Evolutionary conservation across 345 rosid genomes (phyloP), one percentile per base, ranked within the genome.

Genomic region (Melastoma malabathricum): DNA sequence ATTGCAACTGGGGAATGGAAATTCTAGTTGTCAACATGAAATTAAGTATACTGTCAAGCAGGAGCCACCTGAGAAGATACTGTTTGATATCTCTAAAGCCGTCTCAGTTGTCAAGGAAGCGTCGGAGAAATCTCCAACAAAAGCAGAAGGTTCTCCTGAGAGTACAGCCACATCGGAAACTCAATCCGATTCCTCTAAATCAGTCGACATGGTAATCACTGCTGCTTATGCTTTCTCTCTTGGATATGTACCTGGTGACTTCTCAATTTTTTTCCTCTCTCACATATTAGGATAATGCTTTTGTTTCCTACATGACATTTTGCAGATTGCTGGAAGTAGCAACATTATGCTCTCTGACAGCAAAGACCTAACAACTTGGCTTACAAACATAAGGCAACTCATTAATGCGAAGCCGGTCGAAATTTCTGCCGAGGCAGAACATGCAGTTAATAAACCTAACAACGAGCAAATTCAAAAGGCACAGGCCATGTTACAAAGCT

Each of bases 341-440:
- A 18, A 27, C 15, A 22, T 38, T 18, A 18, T 43, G n/a, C 60
- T 47, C 38, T 46, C 56, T 3, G 56, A 31, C 47, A 51, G 41
- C 52, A 18, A 44, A 46, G 51, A 56, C 61, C 44, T 63, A 41
- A 50, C 44, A 6, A 50, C 55, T 22, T 63, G 67, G 67, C 49
- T 63, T 9, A 45, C 52, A 2, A 56, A 63, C 52, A 56, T 63
- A 61, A 63, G 61, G 23, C 55, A 56, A 46, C 61, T 63, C 45
- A 63, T 63, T 51, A 52, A 63, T 2, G 67, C 57, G 44, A 56
- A 63, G 47, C 52, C 67, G 4, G 43, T 31, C 45, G 61, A 62
- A 18, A 60, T 63, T 49, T 56, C 67, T 56, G 60, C 60, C 2
- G 66, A 56, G 51, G 51, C 66, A n/a, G 67, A 63, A 51, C 45